Conservation (phyloP, 345 rosid genomes). For the Crucihimalaya himalaica region DNA sequence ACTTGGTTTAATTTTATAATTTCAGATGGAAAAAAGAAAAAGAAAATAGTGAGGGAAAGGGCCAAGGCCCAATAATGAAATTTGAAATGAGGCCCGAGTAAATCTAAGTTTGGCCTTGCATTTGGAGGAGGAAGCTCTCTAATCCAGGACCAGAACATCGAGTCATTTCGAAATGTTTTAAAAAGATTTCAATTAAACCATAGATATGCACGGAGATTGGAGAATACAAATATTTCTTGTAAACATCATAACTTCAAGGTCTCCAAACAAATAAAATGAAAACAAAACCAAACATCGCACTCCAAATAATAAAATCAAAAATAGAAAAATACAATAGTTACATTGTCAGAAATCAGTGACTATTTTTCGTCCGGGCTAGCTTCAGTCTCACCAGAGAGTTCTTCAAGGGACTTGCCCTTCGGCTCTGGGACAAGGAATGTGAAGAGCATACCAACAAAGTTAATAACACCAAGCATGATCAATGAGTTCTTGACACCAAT, state of each 20-base stretch:
- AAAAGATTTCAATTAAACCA: background rate
- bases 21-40: too few relatives aligned
- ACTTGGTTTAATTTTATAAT: too few relatives aligned
- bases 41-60: too few relatives aligned
- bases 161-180: background rate
- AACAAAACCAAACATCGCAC: conserved; percentile 19
- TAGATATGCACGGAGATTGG: background rate
- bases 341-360: background rate
- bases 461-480: conserved; percentile 49
- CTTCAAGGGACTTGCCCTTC: conserved; percentile 65
- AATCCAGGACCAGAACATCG: background rate
- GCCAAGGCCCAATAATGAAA: too few relatives aligned
- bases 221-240: background rate
- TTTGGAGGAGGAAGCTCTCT: background rate
- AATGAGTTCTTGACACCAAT: conserved; percentile 59
- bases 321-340: background rate
- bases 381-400: conserved; percentile 55
- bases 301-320: background rate
- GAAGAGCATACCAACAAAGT: conserved; percentile 53
- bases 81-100: background rate
- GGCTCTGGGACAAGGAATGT: conserved; percentile 66
- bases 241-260: background rate
- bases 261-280: background rate
- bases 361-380: conserved; percentile 22
- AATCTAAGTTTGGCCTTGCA: background rate